Base-by-base conservation (phyloP, 1,139 yeast species). In the Schwanniomyces etchellsii region DNA sequence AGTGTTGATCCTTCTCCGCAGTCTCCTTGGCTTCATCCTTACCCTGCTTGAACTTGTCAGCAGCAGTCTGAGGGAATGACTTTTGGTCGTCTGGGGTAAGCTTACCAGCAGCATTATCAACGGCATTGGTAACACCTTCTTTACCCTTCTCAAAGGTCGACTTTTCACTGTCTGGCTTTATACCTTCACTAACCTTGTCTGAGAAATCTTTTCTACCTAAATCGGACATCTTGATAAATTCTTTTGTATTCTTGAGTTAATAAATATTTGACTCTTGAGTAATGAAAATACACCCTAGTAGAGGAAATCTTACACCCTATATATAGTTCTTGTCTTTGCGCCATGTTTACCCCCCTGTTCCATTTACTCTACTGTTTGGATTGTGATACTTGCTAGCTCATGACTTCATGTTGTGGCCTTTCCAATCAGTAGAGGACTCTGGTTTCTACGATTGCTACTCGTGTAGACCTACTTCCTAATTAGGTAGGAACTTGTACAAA, bases 101-200 rank as follows among this genome's bases (percentile, higher is more conserved):
- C 36, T 66, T 57, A 33, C 71, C 67, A 38, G 82, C 88, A 32
- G 71, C 57, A 52, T 72, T 66, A 70, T 86, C 95, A 43, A 65
- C 68, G 24, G 64, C 54, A 53, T 74, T 81, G 35, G 94, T 80
- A 40, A 74, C 77, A 25, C 56, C 38, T 65, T 86, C 95, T 69
- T 81, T 80, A 43, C 77, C 79, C 61, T 80, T 64, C 48, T 84
- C 81, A 27, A 64, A 57, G 45, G 68, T 61, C 28, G 78, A 44
- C 70, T 86, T 86, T 55, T 82, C 70, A 34, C 75, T 60, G 40
- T 85, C 80, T 52, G 96, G 95, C 46, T 75, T 83, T 33, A 82
- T 40, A 29, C 72, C 52, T 69, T 84, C 94, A 35, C 66, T 33
- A 42, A 74, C 61, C 64, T 85, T 84, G 56, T 78, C 81, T 44